phyloP scores from a whole-genome alignment of 2,329 filamentous ascomycete species.

The Lachnellula arida region DNA sequence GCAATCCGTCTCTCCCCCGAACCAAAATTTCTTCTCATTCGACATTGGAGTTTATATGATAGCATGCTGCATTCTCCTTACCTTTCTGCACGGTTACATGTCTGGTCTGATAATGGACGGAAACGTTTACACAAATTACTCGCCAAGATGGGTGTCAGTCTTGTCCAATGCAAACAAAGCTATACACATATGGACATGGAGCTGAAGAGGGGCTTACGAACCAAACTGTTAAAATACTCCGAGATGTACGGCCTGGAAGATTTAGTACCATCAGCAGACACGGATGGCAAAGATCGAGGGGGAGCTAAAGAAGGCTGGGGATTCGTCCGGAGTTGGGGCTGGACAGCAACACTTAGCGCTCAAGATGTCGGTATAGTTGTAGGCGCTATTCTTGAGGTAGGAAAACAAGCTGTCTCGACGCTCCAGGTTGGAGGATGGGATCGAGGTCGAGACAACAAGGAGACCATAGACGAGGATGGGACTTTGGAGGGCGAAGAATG shows the following conservation, averaged over 20 bases:
- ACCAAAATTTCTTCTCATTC: constrained; percentile 83
- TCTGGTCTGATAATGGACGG: constrained; percentile 86
- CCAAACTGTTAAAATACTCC: constrained; percentile 85
- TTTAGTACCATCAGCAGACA: constrained; percentile 75
- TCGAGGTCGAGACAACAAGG: constrained; percentile 37
- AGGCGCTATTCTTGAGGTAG: constrained; percentile 88
- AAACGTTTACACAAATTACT: constrained; percentile 90
- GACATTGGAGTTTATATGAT: constrained; percentile 97
- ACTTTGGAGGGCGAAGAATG: constrained; percentile 56
- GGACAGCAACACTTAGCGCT: constrained; percentile 89
- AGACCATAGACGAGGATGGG: constrained; percentile 41
- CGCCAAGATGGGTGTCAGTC: constrained; percentile 95
- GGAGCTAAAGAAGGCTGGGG: constrained; percentile 90
- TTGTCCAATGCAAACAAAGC: constrained; percentile 89
- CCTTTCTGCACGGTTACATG: constrained; percentile 82
- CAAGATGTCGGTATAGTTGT: constrained; percentile 92
- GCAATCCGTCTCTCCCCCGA: constrained; percentile 91
- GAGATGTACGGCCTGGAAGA: constrained; percentile 92
- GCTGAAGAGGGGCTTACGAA: constrained; percentile 79
- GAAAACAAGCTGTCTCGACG: constrained; percentile 43
- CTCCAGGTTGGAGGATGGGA: constrained; percentile 28
- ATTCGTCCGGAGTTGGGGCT: constrained; percentile 96
- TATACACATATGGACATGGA: constrained; percentile 99
- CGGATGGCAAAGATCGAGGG: constrained; percentile 63
- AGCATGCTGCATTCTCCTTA: constrained; percentile 98